These are phyloP conservation scores for Ramalina peruviana DNA, from an alignment of 495 filamentous ascomycete genomes.

Conservation along the genomic window DNA sequence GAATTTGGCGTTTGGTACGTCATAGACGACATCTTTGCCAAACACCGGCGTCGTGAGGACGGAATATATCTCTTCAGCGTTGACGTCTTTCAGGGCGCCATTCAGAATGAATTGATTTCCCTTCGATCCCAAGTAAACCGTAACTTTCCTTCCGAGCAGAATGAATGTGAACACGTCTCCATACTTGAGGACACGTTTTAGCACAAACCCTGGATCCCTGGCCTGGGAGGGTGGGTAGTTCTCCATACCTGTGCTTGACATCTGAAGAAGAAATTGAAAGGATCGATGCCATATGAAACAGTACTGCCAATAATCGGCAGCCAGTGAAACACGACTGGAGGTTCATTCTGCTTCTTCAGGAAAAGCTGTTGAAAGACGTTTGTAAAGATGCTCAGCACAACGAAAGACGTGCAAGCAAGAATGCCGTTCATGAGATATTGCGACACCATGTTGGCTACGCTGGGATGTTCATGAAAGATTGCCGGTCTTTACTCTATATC, in stretches of 20 bases:
- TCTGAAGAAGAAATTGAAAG: slow-evolving; percentile 62
- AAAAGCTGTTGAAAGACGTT: slow-evolving; percentile 58
- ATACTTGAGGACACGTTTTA: slow-evolving; percentile 34
- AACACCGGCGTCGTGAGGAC: slow-evolving; percentile 77
- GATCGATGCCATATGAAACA: slow-evolving; percentile 71
- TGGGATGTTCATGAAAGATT: too few species aligned
- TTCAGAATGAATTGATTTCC: slow-evolving; percentile 84
- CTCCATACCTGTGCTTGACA: slow-evolving; percentile 49
- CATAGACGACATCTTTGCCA: slow-evolving; percentile 73
- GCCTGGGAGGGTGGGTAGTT: neutral
- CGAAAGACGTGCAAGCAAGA: neutral
- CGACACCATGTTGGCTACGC: too few species aligned
- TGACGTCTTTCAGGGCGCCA: slow-evolving; percentile 67
- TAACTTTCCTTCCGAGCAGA: slow-evolving; percentile 60
- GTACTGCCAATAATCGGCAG: slow-evolving; percentile 70
- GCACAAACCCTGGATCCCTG: neutral
- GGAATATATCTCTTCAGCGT: slow-evolving; percentile 69
- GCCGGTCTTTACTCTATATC: too few species aligned
- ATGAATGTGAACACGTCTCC: slow-evolving; percentile 73
- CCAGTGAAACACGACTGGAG: slow-evolving; percentile 75
- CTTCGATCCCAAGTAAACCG: slow-evolving; percentile 60
- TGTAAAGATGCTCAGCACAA: slow-evolving; percentile 41
- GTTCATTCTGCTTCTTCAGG: slow-evolving; percentile 57
- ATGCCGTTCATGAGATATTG: too few species aligned
- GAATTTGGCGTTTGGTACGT: slow-evolving; percentile 72